A percentile compares a stretch with the other conserved stretches of the same genome.
phyloP scores from a whole-genome alignment of 2,329 filamentous ascomycete species.

The Verticillium dahliae region DNA sequence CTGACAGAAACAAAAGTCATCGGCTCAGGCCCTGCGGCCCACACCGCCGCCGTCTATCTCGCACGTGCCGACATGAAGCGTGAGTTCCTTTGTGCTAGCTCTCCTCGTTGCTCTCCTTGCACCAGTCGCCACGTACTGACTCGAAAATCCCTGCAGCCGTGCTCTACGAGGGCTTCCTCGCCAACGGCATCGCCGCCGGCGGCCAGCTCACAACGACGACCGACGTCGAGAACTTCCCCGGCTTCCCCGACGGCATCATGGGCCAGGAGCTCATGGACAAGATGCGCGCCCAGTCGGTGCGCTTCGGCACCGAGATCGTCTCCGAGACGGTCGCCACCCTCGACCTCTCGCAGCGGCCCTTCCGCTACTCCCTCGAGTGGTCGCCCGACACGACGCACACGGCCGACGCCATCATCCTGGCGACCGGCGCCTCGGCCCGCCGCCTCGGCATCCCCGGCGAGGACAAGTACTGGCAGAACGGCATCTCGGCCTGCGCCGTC shows the following conservation, averaged over 20 bases:
- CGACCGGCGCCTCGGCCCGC: constrained; percentile 87
- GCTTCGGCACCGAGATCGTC: constrained; percentile 88
- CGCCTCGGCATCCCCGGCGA: constrained; percentile 80
- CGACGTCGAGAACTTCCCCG: constrained; percentile 96
- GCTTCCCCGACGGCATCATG: constrained; percentile 84
- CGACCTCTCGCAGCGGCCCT: constrained; percentile 77
- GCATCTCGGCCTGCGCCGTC: constrained; percentile 92
- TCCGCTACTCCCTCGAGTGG: constrained; percentile 92
- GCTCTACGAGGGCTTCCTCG: constrained; percentile 96
- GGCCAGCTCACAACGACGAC: constrained; percentile 98
- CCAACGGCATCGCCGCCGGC: constrained; percentile 91
- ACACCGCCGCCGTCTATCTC: constrained; percentile 95
- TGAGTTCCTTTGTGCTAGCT: constrained; percentile 26
- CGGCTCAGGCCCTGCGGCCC: constrained; percentile 93
- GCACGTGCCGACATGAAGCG: constrained; percentile 88
- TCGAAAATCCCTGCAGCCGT: constrained; percentile 47
- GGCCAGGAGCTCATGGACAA: constrained; percentile 88
- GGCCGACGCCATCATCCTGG: constrained; percentile 87
- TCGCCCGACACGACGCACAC: constrained; percentile 77
- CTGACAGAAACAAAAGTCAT: constrained; percentile 45
- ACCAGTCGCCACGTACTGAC: not conserved
- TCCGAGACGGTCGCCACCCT: constrained; percentile 87
- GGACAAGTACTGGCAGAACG: constrained; percentile 95
- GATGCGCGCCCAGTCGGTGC: constrained; percentile 87
- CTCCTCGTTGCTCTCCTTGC: not conserved